Base-by-base conservation (phyloP, 2,329 filamentous ascomycete species). In the Ascochyta clinopodiicola region DNA sequence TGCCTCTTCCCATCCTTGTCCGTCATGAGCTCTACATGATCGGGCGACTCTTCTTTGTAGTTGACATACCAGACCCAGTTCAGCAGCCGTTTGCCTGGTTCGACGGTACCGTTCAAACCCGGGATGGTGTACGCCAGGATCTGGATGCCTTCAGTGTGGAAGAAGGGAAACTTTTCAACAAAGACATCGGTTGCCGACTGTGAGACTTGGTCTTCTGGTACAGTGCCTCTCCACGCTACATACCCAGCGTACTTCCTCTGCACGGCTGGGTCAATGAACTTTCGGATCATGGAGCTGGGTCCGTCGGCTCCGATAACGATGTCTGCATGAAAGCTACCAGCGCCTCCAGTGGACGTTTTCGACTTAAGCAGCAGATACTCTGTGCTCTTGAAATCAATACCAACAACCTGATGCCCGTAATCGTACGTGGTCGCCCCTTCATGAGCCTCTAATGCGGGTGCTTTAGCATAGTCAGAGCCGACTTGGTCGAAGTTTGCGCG, bases 11-110 rank as follows among this genome's bases (percentile, higher is more conserved):
- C 77, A 13, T 77, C 51, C 2, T 66, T 64, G 47, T 81, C 79
- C 1, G 78, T 81, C 68, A 82, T 77, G 10, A 80, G 59, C 0
- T 76, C 70, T 4, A 64, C 56, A 24, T 78, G 67, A 29, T 77
- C 77, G 3, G 61, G 38, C 0, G 76, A 75, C 5, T 64, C 39
- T 58, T 77, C 71, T 1, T 61, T 34, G 24, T 76, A 69, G 59
- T 79, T 78, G 25, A 62, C 67, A 57, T 82, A 82, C 76, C 78
- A 81, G 1, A 82, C 73, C 70, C 73, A 80, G 59, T 81, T 82
- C 52, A 81, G 59, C 2, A 79, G 68, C 6, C 78, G 71, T 12
- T 77, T 64, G 2, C 76, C 78, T 0, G 67, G 62, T 31, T 67
- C 61, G 5, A 77, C 64, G 1, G 64, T 67, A 0, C 79, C 79